Percentiles rank a stretch among this genome's conserved stretches.
These are phyloP conservation scores for Cercophora sp. DNA, from an alignment of 495 filamentous ascomycete genomes.

Conservation along the genomic window DNA sequence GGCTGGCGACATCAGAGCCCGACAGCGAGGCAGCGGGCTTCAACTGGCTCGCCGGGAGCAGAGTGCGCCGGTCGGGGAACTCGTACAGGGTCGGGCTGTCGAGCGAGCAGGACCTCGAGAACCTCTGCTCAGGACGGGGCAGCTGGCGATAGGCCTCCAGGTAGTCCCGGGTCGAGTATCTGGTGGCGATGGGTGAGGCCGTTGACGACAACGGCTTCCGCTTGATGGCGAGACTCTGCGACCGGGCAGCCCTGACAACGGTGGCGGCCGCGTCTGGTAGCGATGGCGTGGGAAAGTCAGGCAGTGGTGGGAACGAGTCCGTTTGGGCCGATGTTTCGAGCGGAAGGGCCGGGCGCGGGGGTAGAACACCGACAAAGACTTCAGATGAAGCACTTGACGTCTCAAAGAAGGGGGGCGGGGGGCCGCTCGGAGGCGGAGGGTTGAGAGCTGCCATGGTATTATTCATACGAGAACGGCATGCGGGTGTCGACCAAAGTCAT, in stretches of 20 bases:
- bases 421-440: slow-evolving; percentile 1
- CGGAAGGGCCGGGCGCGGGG: slow-evolving; percentile 20
- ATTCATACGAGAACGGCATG: slow-evolving; percentile 11
- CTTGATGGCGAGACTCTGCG: slow-evolving; percentile 40
- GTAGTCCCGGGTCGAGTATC: slow-evolving; percentile 45
- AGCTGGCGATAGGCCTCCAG: slow-evolving; percentile 33
- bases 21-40: slow-evolving; percentile 15
- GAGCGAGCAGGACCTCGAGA: slow-evolving; percentile 46
- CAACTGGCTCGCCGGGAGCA: slow-evolving; percentile 16
- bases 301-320: slow-evolving; percentile 23
- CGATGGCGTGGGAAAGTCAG: slow-evolving; percentile 12
- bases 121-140: slow-evolving; percentile 43
- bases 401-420: slow-evolving; percentile 21
- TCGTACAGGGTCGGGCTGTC: slow-evolving; percentile 57
- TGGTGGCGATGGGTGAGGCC: slow-evolving; percentile 46
- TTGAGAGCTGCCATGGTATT: slow-evolving; percentile 25
- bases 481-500: too few relatives aligned
- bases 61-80: slow-evolving; percentile 36
- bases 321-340: slow-evolving; percentile 23
- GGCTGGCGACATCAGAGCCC: slow-evolving; percentile 18
- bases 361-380: slow-evolving; percentile 10
- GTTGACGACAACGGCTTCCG: slow-evolving; percentile 53
- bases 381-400: slow-evolving; percentile 29
- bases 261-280: slow-evolving; percentile 28
- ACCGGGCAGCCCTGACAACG: slow-evolving; percentile 27